Percentiles rank a stretch among this genome's conserved stretches.
Conservation (phyloP, 768 basidiomycete species). For the Amanita brunnescens region DNA sequence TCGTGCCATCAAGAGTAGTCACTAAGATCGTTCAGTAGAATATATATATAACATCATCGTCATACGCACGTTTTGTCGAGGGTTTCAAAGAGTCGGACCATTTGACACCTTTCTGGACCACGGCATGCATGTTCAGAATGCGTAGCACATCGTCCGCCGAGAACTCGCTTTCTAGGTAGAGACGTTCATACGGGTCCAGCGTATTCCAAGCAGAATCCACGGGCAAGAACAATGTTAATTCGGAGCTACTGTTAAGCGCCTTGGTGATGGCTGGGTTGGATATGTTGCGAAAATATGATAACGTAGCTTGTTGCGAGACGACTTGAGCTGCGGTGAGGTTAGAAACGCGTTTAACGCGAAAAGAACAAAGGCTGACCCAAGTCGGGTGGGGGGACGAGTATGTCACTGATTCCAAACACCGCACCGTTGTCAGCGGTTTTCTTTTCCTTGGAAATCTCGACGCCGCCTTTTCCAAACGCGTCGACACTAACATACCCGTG, state of each 20-base stretch:
- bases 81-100: constrained; percentile 59
- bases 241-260: constrained; percentile 56
- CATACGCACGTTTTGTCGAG: constrained; percentile 43
- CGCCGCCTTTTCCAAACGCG: constrained; percentile 71
- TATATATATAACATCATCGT: not conserved
- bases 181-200: constrained; percentile 66
- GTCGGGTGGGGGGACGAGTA: constrained; percentile 67
- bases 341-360: constrained; percentile 1
- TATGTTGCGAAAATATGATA: constrained; percentile 71
- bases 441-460: constrained; percentile 46
- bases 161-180: constrained; percentile 86
- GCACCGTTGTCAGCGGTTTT: constrained; percentile 67
- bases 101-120: constrained; percentile 45
- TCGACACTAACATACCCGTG: constrained; percentile 62
- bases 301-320: constrained; percentile 45
- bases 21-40: constrained; percentile 35
- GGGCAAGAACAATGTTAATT: constrained; percentile 86
- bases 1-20: constrained; percentile 57
- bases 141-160: constrained; percentile 71
- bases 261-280: constrained; percentile 49
- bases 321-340: constrained; percentile 40
- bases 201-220: constrained; percentile 76
- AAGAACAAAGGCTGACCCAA: constrained; percentile 44
- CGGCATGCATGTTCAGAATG: constrained; percentile 75
- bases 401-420: constrained; percentile 62